Percentiles rank a stretch among this genome's conserved stretches.
Conservation (phyloP, 306 rosid genomes). For the Lotus japonicus region DNA sequence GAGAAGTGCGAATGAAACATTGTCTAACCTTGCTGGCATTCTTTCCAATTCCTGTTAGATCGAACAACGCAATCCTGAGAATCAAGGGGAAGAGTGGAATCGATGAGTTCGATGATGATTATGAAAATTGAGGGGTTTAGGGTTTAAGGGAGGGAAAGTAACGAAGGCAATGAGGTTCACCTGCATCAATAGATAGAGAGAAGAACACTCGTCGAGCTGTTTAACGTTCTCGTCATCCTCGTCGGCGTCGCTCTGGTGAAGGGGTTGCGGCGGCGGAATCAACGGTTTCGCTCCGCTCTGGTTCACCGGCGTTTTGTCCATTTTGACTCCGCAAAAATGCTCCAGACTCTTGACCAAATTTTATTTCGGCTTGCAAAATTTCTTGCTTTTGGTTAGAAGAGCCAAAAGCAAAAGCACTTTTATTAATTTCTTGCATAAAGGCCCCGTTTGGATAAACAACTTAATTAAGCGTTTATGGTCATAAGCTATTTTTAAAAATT, state of each 20-base stretch:
- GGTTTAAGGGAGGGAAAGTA: slow-evolving; percentile 26
- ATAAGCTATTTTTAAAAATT: too few relatives aligned
- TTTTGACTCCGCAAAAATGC: not conserved
- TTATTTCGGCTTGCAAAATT: too few relatives aligned
- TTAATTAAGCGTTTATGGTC: too few relatives aligned
- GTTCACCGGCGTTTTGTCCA: slow-evolving; percentile 17
- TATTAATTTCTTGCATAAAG: too few relatives aligned
- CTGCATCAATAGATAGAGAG: slow-evolving; percentile 68
- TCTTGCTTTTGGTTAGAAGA: too few relatives aligned
- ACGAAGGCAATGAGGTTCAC: slow-evolving; percentile 17
- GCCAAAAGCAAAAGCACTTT: too few relatives aligned
- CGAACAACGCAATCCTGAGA: slow-evolving; percentile 71
- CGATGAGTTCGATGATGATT: not conserved
- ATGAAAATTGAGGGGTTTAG: slow-evolving; percentile 25
- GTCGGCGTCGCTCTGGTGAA: slow-evolving; percentile 51
- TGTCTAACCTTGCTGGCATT: slow-evolving; percentile 56
- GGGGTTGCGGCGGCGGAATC: slow-evolving; percentile 17
- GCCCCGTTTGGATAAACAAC: too few relatives aligned
- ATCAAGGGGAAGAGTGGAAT: not conserved
- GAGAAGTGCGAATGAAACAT: not conserved
- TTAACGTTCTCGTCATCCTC: slow-evolving; percentile 76
- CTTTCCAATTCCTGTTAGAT: slow-evolving; percentile 66
- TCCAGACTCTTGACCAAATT: not conserved
- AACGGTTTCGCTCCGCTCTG: slow-evolving; percentile 2
- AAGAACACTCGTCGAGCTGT: slow-evolving; percentile 72